These are phyloP conservation scores for Globisporangium cederbergense DNA, from an alignment of 352 stramenopile species.

Conservation along the genomic window DNA sequence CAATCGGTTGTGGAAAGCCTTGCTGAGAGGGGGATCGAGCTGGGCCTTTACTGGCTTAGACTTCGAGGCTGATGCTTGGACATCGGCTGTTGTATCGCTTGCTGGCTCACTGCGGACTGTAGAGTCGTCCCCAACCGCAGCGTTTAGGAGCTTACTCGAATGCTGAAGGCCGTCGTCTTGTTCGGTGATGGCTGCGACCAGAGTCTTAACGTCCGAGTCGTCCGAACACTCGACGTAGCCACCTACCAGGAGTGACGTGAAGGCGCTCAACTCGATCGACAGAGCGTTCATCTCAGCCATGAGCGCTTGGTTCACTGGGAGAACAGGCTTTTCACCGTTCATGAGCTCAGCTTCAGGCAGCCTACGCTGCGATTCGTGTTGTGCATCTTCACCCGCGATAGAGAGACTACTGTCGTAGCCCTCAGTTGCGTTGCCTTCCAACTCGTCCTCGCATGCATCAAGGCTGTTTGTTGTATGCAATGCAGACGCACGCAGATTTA, in stretches of 20 bases:
- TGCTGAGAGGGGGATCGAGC: not conserved
- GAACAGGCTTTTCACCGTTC: not conserved
- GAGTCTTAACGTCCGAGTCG: not conserved
- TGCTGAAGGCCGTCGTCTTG: not conserved
- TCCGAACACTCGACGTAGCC: not conserved
- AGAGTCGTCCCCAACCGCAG: not conserved
- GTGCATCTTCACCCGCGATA: not conserved
- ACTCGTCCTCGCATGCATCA: not conserved
- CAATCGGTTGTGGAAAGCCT: not conserved
- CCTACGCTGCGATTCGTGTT: no score
- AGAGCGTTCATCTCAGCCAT: constrained; percentile 16
- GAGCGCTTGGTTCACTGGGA: not conserved
- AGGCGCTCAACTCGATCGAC: constrained; percentile 21
- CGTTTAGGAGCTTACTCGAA: not conserved
- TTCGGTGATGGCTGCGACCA: not conserved
- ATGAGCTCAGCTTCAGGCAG: no score
- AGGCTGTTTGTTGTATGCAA: not conserved
- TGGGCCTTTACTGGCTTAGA: not conserved
- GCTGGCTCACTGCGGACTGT: not conserved
- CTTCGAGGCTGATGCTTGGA: not conserved
- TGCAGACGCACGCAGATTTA: not conserved
- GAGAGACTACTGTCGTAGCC: not conserved
- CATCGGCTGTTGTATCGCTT: not conserved
- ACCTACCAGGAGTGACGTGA: constrained; percentile 19
- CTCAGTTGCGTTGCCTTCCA: not conserved